Conservation (phyloP, 495 filamentous ascomycete genomes). For the Sphaerosporella brunnea region DNA sequence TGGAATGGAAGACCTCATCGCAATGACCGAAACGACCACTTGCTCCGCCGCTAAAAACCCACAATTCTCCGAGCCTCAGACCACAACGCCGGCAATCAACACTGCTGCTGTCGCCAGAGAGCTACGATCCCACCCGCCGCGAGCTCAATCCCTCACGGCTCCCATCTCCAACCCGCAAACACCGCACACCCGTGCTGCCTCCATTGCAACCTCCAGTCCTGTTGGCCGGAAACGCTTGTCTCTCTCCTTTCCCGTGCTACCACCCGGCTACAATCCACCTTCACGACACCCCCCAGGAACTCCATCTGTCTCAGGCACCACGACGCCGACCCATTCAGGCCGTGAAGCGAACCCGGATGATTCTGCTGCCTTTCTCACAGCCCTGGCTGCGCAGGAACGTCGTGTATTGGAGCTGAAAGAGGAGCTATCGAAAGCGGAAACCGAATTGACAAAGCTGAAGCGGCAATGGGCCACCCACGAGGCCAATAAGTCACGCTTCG, state of each 20-base stretch:
- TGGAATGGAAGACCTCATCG: too few relatives aligned
- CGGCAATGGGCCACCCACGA: constrained; percentile 66
- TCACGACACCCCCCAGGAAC: constrained; percentile 13
- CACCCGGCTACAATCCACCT: constrained; percentile 17
- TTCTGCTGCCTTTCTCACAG: constrained; percentile 60
- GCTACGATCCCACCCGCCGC: too few relatives aligned
- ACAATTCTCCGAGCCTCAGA: too few relatives aligned
- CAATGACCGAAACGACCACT: too few relatives aligned
- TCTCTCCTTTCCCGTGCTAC: constrained; percentile 23
- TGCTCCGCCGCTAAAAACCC: too few relatives aligned
- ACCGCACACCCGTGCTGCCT: constrained; percentile 2
- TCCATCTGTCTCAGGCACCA: constrained; percentile 6
- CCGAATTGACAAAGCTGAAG: constrained; percentile 58
- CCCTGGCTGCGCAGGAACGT: constrained; percentile 84
- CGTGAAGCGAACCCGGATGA: constrained; percentile 36
- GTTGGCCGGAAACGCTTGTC: constrained; percentile 20
- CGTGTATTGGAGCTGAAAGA: constrained; percentile 79
- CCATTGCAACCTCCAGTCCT: constrained; percentile 13
- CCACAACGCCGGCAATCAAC: too few relatives aligned
- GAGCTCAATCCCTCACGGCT: background rate
- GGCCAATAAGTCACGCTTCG: constrained; percentile 54
- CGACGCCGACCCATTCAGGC: background rate
- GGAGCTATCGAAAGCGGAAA: constrained; percentile 64
- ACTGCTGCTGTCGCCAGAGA: too few relatives aligned
- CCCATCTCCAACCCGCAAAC: background rate